Evolutionary conservation across 129 eudicot species (phyloP).

Genomic region (Saposhnikovia divaricata): DNA sequence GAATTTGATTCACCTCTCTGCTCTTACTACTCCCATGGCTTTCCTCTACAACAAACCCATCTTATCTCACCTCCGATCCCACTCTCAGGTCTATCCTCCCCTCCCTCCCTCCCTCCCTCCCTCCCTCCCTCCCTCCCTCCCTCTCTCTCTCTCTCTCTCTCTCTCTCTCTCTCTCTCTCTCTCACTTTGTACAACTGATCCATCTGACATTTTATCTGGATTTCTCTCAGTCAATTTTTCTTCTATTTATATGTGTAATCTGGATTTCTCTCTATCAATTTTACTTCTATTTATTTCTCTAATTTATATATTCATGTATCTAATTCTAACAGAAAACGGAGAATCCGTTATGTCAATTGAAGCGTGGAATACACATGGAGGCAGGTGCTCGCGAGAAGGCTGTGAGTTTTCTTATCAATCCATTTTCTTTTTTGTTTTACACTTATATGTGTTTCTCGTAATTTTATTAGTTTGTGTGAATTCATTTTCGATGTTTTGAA

Average conservation of each 20-base stretch:
- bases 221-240: neutral
- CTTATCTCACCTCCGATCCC: conserved; percentile 42
- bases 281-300: neutral
- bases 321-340: conserved; percentile 28
- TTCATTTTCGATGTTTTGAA: neutral
- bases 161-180: conserved; percentile 11
- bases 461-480: neutral
- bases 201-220: neutral
- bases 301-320: neutral
- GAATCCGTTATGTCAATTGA: conserved; percentile 28
- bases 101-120: neutral
- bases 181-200: neutral
- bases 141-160: neutral
- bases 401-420: conserved; percentile 24
- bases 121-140: neutral
- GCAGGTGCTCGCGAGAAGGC: conserved; percentile 94
- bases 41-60: conserved; percentile 40
- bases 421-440: neutral
- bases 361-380: conserved; percentile 56
- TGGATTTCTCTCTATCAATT: neutral
- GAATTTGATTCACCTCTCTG: neutral
- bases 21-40: conserved; percentile 36
- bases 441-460: neutral
- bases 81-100: conserved; percentile 33
- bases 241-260: neutral